These are phyloP conservation scores for Sporothrix inflata DNA, from an alignment of 2,329 filamentous ascomycete genomes.

Conservation along the genomic window DNA sequence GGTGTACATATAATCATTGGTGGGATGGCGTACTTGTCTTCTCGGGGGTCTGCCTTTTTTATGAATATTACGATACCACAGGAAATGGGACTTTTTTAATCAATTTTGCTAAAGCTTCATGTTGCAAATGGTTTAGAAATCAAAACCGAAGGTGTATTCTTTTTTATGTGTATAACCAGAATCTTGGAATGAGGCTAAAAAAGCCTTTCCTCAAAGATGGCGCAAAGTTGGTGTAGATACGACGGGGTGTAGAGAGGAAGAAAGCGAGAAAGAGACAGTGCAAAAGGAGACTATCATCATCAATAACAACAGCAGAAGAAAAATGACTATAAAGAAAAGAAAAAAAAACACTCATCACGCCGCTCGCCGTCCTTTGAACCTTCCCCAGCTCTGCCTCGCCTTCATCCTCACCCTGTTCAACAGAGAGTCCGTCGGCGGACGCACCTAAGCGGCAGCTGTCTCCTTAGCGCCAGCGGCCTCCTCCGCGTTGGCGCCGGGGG, in stretches of 20 bases:
- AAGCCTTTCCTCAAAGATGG: conserved; percentile 1
- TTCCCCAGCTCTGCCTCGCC: not conserved
- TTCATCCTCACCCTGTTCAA: not conserved
- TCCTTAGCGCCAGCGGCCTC: conserved; percentile 45
- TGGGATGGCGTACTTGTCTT: not conserved
- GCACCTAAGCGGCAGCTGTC: conserved; percentile 37
- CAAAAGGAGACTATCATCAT: conserved; percentile 1
- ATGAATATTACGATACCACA: conserved; percentile 10
- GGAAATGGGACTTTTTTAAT: not conserved
- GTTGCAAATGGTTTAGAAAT: not conserved
- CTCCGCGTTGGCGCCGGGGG: conserved; percentile 42
- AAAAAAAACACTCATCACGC: conserved; percentile 2
- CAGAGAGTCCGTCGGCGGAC: not conserved
- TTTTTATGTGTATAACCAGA: conserved; percentile 24
- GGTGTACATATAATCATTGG: not conserved
- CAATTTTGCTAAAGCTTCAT: not conserved
- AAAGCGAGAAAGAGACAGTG: conserved; percentile 1
- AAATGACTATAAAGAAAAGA: not conserved
- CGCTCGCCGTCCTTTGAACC: not conserved
- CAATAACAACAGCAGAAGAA: conserved; percentile 9
- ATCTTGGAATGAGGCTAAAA: conserved; percentile 1
- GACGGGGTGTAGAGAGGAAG: not conserved
- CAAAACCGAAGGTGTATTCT: conserved; percentile 14
- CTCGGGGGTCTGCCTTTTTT: not conserved
- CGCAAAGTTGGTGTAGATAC: not conserved